Percentiles rank a stretch among this genome's conserved stretches.
Evolutionary conservation across 2,329 filamentous ascomycete species (phyloP).

Genomic region (Sarocladium strictum): DNA sequence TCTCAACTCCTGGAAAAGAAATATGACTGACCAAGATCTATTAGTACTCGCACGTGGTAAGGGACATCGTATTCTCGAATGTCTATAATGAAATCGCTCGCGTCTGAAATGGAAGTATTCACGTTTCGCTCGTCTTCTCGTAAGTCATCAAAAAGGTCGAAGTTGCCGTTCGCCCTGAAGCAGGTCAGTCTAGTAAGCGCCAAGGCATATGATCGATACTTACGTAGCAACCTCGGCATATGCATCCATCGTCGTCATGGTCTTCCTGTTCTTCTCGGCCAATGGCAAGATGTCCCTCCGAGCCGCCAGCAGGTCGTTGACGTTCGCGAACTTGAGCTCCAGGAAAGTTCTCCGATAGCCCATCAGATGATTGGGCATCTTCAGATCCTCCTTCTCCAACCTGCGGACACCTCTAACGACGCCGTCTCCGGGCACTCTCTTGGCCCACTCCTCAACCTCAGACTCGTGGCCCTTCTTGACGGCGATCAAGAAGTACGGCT

Average conservation of each 20-base stretch:
- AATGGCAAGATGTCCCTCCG: constrained; percentile 80
- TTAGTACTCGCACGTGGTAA: constrained; percentile 97
- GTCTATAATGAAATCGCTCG: constrained; percentile 96
- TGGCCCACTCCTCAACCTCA: constrained; percentile 94
- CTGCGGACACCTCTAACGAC: constrained; percentile 71
- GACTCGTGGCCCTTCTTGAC: constrained; percentile 81
- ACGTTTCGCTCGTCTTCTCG: constrained; percentile 74
- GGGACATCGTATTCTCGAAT: constrained; percentile 99
- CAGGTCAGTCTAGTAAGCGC: background rate
- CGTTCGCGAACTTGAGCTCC: constrained; percentile 81
- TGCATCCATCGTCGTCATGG: constrained; percentile 93
- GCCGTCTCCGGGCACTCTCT: constrained; percentile 71
- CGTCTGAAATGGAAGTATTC: constrained; percentile 72
- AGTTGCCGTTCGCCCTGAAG: constrained; percentile 65
- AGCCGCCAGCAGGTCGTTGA: constrained; percentile 78
- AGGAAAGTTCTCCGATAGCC: constrained; percentile 87
- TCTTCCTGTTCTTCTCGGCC: constrained; percentile 94
- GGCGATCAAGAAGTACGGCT: constrained; percentile 92
- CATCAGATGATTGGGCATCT: constrained; percentile 91
- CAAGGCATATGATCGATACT: constrained; percentile 25
- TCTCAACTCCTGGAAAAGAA: background rate
- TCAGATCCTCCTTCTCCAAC: constrained; percentile 87
- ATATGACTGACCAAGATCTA: constrained; percentile 67
- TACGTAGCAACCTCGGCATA: constrained; percentile 94
- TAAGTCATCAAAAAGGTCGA: constrained; percentile 91